Percentiles rank a stretch among this genome's conserved stretches.
Conservation (phyloP, 345 rosid genomes). For the Arabis alpina region DNA sequence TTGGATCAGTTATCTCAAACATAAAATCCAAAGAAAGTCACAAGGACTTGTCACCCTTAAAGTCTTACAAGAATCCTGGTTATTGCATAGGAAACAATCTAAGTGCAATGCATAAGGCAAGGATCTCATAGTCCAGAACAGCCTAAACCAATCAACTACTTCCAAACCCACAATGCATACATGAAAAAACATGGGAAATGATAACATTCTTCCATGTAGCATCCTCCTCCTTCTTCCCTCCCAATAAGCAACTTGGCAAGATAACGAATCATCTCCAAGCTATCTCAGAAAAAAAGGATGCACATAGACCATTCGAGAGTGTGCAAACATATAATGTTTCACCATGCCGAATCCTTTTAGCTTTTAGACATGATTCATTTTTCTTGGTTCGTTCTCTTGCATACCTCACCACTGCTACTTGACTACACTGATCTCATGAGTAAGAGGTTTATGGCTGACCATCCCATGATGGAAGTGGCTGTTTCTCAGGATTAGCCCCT, state of each 20-base stretch:
- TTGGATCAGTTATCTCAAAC: conserved; percentile 10
- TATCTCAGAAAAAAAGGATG: conserved; percentile 16
- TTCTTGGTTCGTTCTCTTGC: conserved; percentile 21
- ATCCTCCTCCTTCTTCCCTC: conserved; percentile 12
- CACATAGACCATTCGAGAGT: conserved; percentile 23
- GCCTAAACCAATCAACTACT: conserved; percentile 25
- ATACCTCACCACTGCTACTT: conserved; percentile 35
- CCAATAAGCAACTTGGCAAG: conserved; percentile 15
- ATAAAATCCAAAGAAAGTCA: conserved; percentile 16
- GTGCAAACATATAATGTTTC: not conserved
- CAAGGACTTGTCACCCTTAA: conserved; percentile 2
- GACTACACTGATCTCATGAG: conserved; percentile 37
- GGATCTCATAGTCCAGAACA: conserved; percentile 12
- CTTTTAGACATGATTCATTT: conserved; percentile 21
- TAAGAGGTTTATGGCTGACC: conserved; percentile 31
- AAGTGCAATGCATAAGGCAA: conserved; percentile 14
- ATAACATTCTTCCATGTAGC: conserved; percentile 12
- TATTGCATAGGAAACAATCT: conserved; percentile 23
- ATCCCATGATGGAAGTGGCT: conserved; percentile 33
- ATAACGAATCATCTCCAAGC: conserved; percentile 18
- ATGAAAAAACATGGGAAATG: conserved; percentile 17
- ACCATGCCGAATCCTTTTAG: conserved; percentile 14
- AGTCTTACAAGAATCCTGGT: conserved; percentile 4
- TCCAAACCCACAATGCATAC: conserved; percentile 21
- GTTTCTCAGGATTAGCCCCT: conserved; percentile 44